Conservation (phyloP, 495 filamentous ascomycete species). For the Daldinia loculata region DNA sequence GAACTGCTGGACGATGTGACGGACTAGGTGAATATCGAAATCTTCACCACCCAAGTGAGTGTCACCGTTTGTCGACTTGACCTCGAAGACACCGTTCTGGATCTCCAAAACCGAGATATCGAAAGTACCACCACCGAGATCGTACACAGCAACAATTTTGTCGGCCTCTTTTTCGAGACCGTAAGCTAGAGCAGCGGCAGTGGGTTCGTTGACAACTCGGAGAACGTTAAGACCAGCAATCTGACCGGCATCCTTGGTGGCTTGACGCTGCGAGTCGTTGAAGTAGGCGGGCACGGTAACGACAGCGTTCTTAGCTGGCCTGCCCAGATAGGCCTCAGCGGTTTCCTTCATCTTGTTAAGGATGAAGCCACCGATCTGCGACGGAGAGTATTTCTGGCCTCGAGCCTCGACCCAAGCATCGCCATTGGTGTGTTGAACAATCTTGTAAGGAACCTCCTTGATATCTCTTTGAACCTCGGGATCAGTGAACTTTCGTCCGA, state of each 20-base stretch:
- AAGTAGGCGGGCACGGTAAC: slow-evolving; percentile 98
- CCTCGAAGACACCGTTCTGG: slow-evolving; percentile 97
- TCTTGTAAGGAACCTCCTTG: slow-evolving; percentile 99
- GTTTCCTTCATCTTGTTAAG: slow-evolving; percentile 99
- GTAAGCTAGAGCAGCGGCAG: slow-evolving; percentile 93
- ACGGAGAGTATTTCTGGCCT: slow-evolving; percentile 96
- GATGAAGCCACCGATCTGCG: slow-evolving; percentile 96
- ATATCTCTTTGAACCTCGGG: slow-evolving; percentile 96
- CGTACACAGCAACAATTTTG: slow-evolving; percentile 92
- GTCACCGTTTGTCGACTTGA: slow-evolving; percentile 98
- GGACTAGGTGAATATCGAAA: slow-evolving; percentile 96
- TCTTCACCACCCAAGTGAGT: slow-evolving; percentile 98
- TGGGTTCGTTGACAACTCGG: slow-evolving; percentile 97
- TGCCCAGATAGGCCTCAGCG: slow-evolving; percentile 88
- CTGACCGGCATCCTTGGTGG: slow-evolving; percentile 97
- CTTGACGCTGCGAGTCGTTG: slow-evolving; percentile 97
- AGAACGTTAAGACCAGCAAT: slow-evolving; percentile 95
- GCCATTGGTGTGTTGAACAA: slow-evolving; percentile 96
- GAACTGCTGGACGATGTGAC: slow-evolving; percentile 93
- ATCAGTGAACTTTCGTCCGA: slow-evolving; percentile 98
- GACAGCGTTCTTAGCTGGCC: slow-evolving; percentile 90
- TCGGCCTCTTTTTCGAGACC: slow-evolving; percentile 94
- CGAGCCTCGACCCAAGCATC: slow-evolving; percentile 98
- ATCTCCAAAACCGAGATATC: slow-evolving; percentile 98
- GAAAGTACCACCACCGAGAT: slow-evolving; percentile 98